Percentiles rank a stretch among this genome's conserved stretches.
phyloP scores from a whole-genome alignment of 495 filamentous ascomycete genomes.

The Aspergillus saccharolyticus region DNA sequence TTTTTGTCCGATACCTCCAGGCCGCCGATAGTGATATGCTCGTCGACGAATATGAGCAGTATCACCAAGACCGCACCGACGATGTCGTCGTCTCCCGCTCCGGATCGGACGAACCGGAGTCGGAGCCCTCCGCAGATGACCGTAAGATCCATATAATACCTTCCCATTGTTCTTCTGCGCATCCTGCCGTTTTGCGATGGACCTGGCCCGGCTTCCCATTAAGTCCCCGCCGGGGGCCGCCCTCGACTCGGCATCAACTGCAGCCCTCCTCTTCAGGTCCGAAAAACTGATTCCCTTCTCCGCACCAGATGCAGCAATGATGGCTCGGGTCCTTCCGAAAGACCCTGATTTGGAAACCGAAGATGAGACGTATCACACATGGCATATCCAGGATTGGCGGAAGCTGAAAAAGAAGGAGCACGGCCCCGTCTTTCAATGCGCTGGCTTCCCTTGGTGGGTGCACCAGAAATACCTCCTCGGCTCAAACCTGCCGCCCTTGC shows the following conservation, averaged over 20 bases:
- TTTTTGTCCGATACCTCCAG: slow-evolving; percentile 18
- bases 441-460: slow-evolving; percentile 79
- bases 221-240: slow-evolving; percentile 12
- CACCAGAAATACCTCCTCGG: not conserved
- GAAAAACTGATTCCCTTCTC: slow-evolving; percentile 17
- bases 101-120: slow-evolving; percentile 48
- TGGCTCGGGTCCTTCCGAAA: slow-evolving; percentile 65
- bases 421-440: slow-evolving; percentile 82
- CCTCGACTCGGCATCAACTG: not conserved
- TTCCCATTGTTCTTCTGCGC: not conserved
- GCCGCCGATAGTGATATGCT: slow-evolving; percentile 57
- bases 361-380: slow-evolving; percentile 67
- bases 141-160: slow-evolving; percentile 46
- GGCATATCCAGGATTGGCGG: slow-evolving; percentile 81
- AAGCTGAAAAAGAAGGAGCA: slow-evolving; percentile 69
- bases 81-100: slow-evolving; percentile 79
- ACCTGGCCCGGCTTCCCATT: not conserved
- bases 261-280: not conserved
- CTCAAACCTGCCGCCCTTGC: slow-evolving; percentile 11
- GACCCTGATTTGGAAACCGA: slow-evolving; percentile 68
- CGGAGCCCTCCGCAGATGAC: slow-evolving; percentile 62
- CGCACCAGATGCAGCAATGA: slow-evolving; percentile 73
- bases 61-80: slow-evolving; percentile 74
- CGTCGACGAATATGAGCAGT: slow-evolving; percentile 66
- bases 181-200: not conserved